Conservation (phyloP, 2,329 filamentous ascomycete species). For the Ophiocordyceps unilateralis region DNA sequence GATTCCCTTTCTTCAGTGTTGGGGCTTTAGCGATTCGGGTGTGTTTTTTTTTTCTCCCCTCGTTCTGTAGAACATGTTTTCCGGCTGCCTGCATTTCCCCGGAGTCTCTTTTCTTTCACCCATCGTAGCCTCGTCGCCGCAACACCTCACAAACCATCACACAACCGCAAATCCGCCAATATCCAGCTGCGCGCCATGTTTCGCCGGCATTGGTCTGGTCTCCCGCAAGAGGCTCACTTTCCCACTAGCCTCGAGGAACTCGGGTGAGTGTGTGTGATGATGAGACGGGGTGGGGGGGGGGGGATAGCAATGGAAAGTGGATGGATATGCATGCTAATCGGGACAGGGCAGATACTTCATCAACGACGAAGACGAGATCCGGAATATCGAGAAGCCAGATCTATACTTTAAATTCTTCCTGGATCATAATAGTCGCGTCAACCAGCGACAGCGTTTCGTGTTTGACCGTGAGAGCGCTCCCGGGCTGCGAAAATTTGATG, state of each 20-base stretch:
- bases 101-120: no score
- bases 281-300: no score
- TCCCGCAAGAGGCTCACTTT: constrained; percentile 56
- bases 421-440: constrained; percentile 58
- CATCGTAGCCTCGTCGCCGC: no score
- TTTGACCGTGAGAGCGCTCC: constrained; percentile 58
- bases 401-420: constrained; percentile 59
- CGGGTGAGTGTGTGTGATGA: constrained; percentile 32
- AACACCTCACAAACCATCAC: neutral
- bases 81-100: no score
- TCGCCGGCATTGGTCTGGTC: constrained; percentile 45
- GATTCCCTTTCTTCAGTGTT: no score
- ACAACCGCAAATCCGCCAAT: neutral
- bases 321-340: no score
- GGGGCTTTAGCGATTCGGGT: no score
- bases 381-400: constrained; percentile 48
- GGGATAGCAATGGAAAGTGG: no score
- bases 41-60: no score
- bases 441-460: constrained; percentile 55
- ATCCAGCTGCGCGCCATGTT: constrained; percentile 40
- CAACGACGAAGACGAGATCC: constrained; percentile 58
- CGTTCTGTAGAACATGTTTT: no score
- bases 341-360: constrained; percentile 46
- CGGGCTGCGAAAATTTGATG: neutral
- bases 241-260: constrained; percentile 48